Base-by-base conservation (phyloP, 2,329 filamentous ascomycete genomes). In the Colletotrichum lindemuthianum region DNA sequence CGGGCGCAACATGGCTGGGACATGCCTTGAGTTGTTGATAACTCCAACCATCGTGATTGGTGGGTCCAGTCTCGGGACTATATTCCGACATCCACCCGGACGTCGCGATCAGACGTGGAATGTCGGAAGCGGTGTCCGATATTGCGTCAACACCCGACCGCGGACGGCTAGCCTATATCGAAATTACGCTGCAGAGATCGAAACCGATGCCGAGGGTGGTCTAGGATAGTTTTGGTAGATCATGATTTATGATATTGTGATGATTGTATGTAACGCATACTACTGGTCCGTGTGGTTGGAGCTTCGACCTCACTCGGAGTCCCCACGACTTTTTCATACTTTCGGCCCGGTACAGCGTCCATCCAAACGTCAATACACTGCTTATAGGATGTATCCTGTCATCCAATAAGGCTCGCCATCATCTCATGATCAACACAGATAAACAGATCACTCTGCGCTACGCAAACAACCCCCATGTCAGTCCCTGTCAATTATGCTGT, bases 21-120 rank as follows among this genome's bases (percentile, higher is more conserved):
- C 51, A 44, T 43, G 51, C 51, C 8, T 10, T 6, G 32, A 15
- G 36, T 13, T 88, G 87, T 49, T 47, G 61, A 58, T 65, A 65
- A 57, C 43, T 47, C 24, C 5, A 24, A 32, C n/a, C 6, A 10
- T 11, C 12, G n/a, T 52, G 47, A 61, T 61, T 65, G 61, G 61
- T 8, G 9, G 1, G 8, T 10, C 4, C 2, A 43, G 6, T 4
- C 13, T 61, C 61, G 61, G 61, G 36, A 61, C 13, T 10, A 0
- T 2, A 1, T 7, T 48, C 61, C 61, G 61, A 49, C 6, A 7
- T 15, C 58, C 57, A 52, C 61, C 24, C 33, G 40, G 32, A 13
- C 16, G 34, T 11, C 24, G 36, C 15, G 53, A 36, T 37, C 37
- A 33, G 33, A 36, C 3, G 9, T 37, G 32, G 41, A 57, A 61